These are phyloP conservation scores for Medicago ruthenica DNA, from an alignment of 306 rosid species.

Conservation along the genomic window DNA sequence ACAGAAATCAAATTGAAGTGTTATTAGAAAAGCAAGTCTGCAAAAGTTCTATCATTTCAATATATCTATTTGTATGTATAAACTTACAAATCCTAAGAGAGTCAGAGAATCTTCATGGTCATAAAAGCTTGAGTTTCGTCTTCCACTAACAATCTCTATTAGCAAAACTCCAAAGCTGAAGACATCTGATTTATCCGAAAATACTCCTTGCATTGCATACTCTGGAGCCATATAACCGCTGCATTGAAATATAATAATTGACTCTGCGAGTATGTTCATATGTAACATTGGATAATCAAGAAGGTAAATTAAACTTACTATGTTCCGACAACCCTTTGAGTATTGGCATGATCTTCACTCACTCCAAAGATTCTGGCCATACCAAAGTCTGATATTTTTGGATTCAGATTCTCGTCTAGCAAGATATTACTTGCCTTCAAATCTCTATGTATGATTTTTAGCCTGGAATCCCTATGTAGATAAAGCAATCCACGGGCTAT, in stretches of 20 bases:
- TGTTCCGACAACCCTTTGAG: slow-evolving; percentile 41
- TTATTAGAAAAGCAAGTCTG: background rate
- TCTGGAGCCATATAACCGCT: slow-evolving; percentile 49
- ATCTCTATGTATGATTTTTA: slow-evolving; percentile 43
- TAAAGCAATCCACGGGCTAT: slow-evolving; percentile 45
- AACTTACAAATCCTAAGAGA: slow-evolving; percentile 46
- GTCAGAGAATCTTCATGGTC: slow-evolving; percentile 9
- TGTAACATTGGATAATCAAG: background rate
- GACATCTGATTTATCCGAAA: slow-evolving; percentile 49
- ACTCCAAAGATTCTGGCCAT: slow-evolving; percentile 51
- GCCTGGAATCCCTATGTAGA: slow-evolving; percentile 46
- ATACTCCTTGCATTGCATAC: slow-evolving; percentile 43
- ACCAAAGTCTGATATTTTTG: slow-evolving; percentile 49
- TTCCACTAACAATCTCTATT: slow-evolving; percentile 47
- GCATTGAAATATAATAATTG: background rate
- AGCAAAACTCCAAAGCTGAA: slow-evolving; percentile 49
- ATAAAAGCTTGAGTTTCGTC: slow-evolving; percentile 40
- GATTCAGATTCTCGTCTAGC: slow-evolving; percentile 35
- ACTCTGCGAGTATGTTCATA: background rate
- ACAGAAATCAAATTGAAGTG: background rate
- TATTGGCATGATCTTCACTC: slow-evolving; percentile 39
- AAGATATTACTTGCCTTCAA: slow-evolving; percentile 41
- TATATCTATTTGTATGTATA: background rate
- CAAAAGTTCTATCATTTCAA: background rate
- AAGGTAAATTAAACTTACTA: slow-evolving; percentile 23